Base-by-base conservation (phyloP, 306 rosid genomes). In the Canavalia ensiformis region DNA sequence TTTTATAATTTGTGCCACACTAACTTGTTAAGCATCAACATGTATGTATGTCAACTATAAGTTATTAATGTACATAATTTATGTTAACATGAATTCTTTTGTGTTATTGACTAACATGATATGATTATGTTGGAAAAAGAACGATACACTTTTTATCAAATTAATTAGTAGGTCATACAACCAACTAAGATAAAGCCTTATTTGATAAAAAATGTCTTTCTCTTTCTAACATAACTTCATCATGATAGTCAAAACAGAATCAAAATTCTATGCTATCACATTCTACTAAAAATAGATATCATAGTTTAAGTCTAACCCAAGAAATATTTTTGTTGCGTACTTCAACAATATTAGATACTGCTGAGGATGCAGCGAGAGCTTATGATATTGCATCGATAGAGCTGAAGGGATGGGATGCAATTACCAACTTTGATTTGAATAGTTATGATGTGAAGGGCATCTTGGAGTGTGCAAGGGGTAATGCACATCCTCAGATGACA, bases 281-380 rank as follows among this genome's bases (percentile, higher is more conserved):
- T 18, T 37, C 2, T 37, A 37, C 41, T 37, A 37, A 37, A 37
- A 37, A 37, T 18, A 18, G 25, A 18, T 37, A 47, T 30, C 56
- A 68, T 13, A 33, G 31, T 33, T 2, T 0, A 72, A 33, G 35
- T 54, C 18, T 72, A 72, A 18, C 7, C 3, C 25, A 11, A 10
- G 0, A 25, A 34, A 4, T 39, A 55, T 18, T 62, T 18, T 18
- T 18, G 25, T 18, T 62, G 25, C 64, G 5, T 10, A 77, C 30
- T 77, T 77, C 28, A 71, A 34, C 63, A 18, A 18, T 28, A 30
- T 6, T 69, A 80, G 79, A 51, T 37, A 39, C 1, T 13, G 10
- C 45, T 4, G 79, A 81, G 67, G 74, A 81, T 29, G 84, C 84
- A 12, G 84, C 74, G 2, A 72, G 67, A 42, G 74, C 74, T 4